Evolutionary conservation across 345 rosid species (phyloP), one percentile per base, ranked within the genome.

Genomic region (Sisymbrium irio): DNA sequence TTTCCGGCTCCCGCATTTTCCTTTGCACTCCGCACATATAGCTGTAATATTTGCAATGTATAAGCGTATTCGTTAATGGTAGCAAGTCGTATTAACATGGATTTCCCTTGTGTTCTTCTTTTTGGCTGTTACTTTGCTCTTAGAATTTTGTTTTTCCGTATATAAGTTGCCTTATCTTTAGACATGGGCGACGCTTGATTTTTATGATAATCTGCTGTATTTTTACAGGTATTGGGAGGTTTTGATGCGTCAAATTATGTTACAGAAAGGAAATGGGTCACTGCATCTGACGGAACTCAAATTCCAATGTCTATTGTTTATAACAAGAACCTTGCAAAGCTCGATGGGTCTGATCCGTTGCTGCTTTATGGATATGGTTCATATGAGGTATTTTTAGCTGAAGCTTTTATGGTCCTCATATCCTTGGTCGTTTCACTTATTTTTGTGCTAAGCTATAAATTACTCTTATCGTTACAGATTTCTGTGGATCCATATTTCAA

Each of bases 291-390:
- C 74, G 97, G 96, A 70, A 89, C 88, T 47, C 80, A 84, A 80
- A 81, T 94, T 82, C 98, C 97, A 66, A 72, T 94, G 68, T 91
- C 97, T 39, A 77, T 89, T 78, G 93, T 86, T 67, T 91, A 87
- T 46, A 83, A 65, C 76, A 91, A 85, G 79, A 76, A 84, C 33
- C 80, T 85, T 73, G 97, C 89, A 79, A 91, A 88, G 75, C 85
- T 91, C 19, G 93, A 94, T 81, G 96, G 94, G 13, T 85, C 96
- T 69, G 88, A 93, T 80, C 93, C 93, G 0, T 55, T 88, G 30
- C 76, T 88, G 75, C 97, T 93, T 27, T 84, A 91, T 71, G 98
- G 97, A 45, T 94, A 94, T 80, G 98, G 98, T 76, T 91, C 98
- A 35, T 94, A 94, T 73, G 97, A 89, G 98, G 98, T 94, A 87